These are phyloP conservation scores for Vararia minispora DNA, from an alignment of 768 basidiomycete genomes.

Conservation along the genomic window DNA sequence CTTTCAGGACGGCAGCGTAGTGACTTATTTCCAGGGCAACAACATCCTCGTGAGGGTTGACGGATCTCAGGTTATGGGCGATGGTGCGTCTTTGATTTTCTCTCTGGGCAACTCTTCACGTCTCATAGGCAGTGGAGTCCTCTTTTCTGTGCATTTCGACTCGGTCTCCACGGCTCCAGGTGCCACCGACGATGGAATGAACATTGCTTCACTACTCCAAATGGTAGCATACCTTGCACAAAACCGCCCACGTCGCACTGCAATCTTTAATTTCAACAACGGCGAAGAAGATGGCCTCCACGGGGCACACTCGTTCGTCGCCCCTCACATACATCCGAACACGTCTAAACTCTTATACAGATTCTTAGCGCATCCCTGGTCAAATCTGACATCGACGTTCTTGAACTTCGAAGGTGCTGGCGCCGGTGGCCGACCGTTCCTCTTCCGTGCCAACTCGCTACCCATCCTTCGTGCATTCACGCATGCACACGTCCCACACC, in stretches of 20 bases:
- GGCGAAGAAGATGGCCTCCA: slow-evolving; percentile 72
- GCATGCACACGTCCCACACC: slow-evolving; percentile 38
- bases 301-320: slow-evolving; percentile 53
- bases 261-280: slow-evolving; percentile 79
- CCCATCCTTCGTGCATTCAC: slow-evolving; percentile 44
- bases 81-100: slow-evolving; percentile 16
- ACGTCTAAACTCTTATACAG: slow-evolving; percentile 21
- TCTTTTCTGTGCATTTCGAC: slow-evolving; percentile 78
- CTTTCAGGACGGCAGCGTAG: slow-evolving; percentile 18
- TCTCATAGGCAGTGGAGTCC: too few species aligned
- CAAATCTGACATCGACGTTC: slow-evolving; percentile 51
- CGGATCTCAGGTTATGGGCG: slow-evolving; percentile 30
- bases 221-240: slow-evolving; percentile 36
- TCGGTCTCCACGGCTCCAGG: slow-evolving; percentile 69
- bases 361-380: slow-evolving; percentile 69
- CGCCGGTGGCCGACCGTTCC: slow-evolving; percentile 64
- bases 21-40: slow-evolving; percentile 50
- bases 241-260: slow-evolving; percentile 44
- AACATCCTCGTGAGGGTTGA: slow-evolving; percentile 59
- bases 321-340: slow-evolving; percentile 3
- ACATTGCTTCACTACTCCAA: slow-evolving; percentile 52
- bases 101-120: slow-evolving; percentile 23
- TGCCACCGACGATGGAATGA: slow-evolving; percentile 73
- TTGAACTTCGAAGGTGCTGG: slow-evolving; percentile 79
- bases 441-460: slow-evolving; percentile 63